These are phyloP conservation scores for Gonium pectorale DNA, from an alignment of 139 green algal genomes.

Conservation along the genomic window DNA sequence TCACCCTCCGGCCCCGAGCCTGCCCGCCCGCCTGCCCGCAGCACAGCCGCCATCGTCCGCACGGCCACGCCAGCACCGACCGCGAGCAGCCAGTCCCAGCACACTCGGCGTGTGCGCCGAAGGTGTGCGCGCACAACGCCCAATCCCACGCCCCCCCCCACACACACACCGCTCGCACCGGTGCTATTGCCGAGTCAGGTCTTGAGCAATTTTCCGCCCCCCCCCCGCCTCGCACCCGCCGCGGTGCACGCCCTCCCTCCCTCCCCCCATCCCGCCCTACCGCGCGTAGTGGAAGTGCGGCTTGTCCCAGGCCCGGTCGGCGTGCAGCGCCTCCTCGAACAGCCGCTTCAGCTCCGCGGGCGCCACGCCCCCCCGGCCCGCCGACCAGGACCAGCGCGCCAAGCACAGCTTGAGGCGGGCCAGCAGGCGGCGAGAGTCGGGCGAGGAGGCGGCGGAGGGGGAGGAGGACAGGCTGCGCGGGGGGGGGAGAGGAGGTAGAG, in stretches of 20 bases:
- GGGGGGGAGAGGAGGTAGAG: not conserved
- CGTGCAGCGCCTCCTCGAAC: constrained; percentile 75
- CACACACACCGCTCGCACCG: no score
- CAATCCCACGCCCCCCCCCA: no score
- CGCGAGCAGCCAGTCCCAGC: no score
- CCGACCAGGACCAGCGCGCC: constrained; percentile 31
- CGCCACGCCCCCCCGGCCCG: constrained; percentile 39
- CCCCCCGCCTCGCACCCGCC: no score
- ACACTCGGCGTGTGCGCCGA: no score
- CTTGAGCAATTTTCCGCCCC: no score
- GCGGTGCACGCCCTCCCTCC: not conserved
- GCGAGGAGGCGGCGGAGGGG: not conserved
- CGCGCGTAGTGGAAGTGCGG: constrained; percentile 87
- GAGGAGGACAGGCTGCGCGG: not conserved
- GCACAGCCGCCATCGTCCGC: no score
- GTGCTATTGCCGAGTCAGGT: no score
- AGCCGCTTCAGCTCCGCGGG: constrained; percentile 46
- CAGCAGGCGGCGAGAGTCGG: constrained; percentile 32
- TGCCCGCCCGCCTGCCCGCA: no score
- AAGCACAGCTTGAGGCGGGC: constrained; percentile 7
- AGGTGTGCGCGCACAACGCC: no score
- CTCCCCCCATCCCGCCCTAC: constrained; percentile 5
- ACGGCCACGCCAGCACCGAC: no score
- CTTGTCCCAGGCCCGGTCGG: constrained; percentile 83
- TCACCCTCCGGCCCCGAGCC: no score